Conservation (phyloP, 2,329 filamentous ascomycete species). For the Incumbomyces delicatus region DNA sequence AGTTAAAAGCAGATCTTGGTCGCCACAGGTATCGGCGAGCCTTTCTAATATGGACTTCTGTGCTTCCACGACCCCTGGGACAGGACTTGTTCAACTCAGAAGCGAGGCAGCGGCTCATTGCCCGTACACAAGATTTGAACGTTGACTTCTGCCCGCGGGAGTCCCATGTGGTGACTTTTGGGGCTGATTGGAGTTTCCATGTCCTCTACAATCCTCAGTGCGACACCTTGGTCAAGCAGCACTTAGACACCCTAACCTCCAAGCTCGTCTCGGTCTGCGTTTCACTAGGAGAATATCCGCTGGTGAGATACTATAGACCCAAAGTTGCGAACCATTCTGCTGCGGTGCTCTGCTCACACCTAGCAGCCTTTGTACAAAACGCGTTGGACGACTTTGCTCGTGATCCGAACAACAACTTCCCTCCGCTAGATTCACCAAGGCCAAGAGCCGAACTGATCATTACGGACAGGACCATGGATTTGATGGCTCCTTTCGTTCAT, state of each 20-base stretch:
- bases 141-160: conserved; percentile 87
- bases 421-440: conserved; percentile 58
- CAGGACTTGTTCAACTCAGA: conserved; percentile 62
- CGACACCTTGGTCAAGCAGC: conserved; percentile 69
- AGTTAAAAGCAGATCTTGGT: conserved; percentile 85
- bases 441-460: conserved; percentile 78
- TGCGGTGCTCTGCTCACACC: conserved; percentile 71
- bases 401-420: conserved; percentile 67
- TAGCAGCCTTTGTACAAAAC: conserved; percentile 83
- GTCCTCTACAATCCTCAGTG: conserved; percentile 84
- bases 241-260: conserved; percentile 77
- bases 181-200: conserved; percentile 93
- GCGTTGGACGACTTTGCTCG: conserved; percentile 84
- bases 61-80: conserved; percentile 59
- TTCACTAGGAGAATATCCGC: conserved; percentile 84
- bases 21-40: conserved; percentile 67
- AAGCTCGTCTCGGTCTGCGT: conserved; percentile 87
- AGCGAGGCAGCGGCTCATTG: conserved; percentile 60
- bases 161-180: conserved; percentile 81
- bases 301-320: conserved; percentile 83
- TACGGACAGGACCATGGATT: conserved; percentile 85
- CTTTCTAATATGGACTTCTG: conserved; percentile 75
- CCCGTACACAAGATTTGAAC: conserved; percentile 71
- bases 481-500: conserved; percentile 77
- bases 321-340: conserved; percentile 68